Percentiles rank a stretch among this genome's conserved stretches.
phyloP scores from a whole-genome alignment of 768 basidiomycete genomes.

The Tylopilus plumbeoviolaceoides region DNA sequence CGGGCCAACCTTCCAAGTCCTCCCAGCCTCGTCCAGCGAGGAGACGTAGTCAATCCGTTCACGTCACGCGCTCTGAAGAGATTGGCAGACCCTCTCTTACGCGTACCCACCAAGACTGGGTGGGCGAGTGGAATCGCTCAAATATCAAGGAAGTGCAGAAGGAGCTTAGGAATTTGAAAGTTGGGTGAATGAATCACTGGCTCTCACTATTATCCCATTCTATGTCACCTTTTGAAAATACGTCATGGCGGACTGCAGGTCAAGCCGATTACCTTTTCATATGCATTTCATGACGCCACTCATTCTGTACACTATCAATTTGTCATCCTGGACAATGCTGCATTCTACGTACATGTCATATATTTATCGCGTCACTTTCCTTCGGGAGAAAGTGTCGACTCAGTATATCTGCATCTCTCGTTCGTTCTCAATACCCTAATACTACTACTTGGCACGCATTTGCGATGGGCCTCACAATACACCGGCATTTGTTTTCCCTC shows the following conservation, averaged over 20 bases:
- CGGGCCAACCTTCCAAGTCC: constrained; percentile 3
- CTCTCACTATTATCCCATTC: neutral
- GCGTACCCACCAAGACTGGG: constrained; percentile 25
- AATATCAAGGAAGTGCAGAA: constrained; percentile 38
- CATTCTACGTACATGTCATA: neutral
- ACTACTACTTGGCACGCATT: neutral
- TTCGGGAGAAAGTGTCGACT: neutral
- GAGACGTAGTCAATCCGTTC: constrained; percentile 18
- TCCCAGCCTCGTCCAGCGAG: neutral
- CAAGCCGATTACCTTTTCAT: constrained; percentile 1
- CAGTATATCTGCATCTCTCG: constrained; percentile 2
- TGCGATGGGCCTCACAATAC: neutral
- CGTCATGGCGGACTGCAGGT: constrained; percentile 16
- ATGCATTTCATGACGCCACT: constrained; percentile 1
- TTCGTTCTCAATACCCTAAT: neutral
- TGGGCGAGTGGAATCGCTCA: constrained; percentile 39
- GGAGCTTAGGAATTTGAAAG: constrained; percentile 31
- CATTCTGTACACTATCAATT: constrained; percentile 11
- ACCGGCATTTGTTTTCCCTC: neutral
- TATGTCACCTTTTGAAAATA: neutral
- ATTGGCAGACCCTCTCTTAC: neutral
- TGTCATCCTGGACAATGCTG: neutral
- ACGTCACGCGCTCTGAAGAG: neutral
- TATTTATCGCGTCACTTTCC: neutral
- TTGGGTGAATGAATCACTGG: constrained; percentile 5